Evolutionary conservation across 352 stramenopile genomes (phyloP).

Genomic region (Phytopythium mirpurense): DNA sequence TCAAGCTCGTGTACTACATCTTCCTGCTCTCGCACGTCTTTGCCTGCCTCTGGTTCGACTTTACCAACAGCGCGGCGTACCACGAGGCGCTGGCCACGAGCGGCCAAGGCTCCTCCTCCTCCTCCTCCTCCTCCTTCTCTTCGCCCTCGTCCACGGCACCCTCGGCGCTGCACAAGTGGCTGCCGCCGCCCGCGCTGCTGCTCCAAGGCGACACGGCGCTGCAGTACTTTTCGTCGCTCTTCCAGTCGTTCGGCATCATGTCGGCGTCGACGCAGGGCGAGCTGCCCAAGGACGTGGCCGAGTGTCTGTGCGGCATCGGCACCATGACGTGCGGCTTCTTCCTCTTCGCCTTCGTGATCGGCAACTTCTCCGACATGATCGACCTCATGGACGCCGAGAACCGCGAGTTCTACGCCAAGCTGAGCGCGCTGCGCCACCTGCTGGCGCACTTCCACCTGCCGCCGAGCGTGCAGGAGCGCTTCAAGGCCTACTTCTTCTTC

Average conservation of each 20-base stretch:
- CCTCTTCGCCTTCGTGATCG: slow-evolving; percentile 51
- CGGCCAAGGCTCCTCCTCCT: too few relatives aligned
- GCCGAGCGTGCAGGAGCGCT: slow-evolving; percentile 30
- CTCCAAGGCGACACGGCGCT: slow-evolving; percentile 10
- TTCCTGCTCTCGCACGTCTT: slow-evolving; percentile 39
- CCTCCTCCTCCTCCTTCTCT: slow-evolving; percentile 36
- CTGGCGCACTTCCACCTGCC: slow-evolving; percentile 48
- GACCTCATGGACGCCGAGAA: slow-evolving; percentile 46
- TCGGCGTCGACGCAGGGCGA: slow-evolving; percentile 38
- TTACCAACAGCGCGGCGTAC: background rate
- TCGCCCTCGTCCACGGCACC: slow-evolving; percentile 31
- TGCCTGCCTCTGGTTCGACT: slow-evolving; percentile 52
- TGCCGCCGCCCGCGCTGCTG: slow-evolving; percentile 25
- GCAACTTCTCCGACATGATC: slow-evolving; percentile 52
- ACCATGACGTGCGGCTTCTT: slow-evolving; percentile 36
- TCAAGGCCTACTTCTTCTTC: slow-evolving; percentile 72
- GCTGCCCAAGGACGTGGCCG: slow-evolving; percentile 25
- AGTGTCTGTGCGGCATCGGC: slow-evolving; percentile 41
- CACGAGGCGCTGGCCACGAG: slow-evolving; percentile 10
- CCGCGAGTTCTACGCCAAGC: slow-evolving; percentile 48
- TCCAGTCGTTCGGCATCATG: slow-evolving; percentile 57
- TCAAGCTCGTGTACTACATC: slow-evolving; percentile 45
- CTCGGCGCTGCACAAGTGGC: slow-evolving; percentile 18
- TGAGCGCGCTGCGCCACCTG: slow-evolving; percentile 52
- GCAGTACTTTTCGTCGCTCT: slow-evolving; percentile 41